These are phyloP conservation scores for Globisporangium nagaii DNA, from an alignment of 352 stramenopile genomes.

Conservation along the genomic window DNA sequence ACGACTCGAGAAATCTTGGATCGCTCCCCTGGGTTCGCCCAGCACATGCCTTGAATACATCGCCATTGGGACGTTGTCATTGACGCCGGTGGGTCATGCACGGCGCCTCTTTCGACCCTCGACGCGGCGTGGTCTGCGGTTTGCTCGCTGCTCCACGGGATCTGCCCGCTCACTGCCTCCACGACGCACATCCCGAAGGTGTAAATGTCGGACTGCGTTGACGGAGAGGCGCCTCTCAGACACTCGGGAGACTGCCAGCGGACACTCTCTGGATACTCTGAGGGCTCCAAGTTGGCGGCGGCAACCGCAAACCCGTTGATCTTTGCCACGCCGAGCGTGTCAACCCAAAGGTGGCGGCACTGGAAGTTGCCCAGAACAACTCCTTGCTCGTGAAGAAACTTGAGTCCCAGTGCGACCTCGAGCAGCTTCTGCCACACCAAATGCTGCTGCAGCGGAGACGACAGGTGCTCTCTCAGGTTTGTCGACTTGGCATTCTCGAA, in stretches of 20 bases:
- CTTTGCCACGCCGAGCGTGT: conserved; percentile 13
- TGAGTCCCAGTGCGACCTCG: conserved; percentile 24
- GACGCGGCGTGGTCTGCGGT: background rate
- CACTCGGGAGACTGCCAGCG: conserved; percentile 26
- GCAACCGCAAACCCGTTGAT: conserved; percentile 27
- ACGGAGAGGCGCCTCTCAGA: conserved; percentile 6
- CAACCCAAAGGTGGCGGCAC: conserved; percentile 47
- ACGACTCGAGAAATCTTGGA: conserved; percentile 3
- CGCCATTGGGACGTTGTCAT: conserved; percentile 2
- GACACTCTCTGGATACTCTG: background rate
- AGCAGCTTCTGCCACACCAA: conserved; percentile 24
- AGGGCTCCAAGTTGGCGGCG: conserved; percentile 1
- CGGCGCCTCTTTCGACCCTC: background rate
- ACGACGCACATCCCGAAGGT: conserved; percentile 50
- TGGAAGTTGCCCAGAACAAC: conserved; percentile 56
- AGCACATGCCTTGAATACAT: conserved; percentile 8
- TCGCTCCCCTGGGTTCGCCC: background rate
- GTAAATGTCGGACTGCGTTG: conserved; percentile 33
- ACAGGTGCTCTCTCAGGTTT: conserved; percentile 21
- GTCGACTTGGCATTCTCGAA: conserved; percentile 19
- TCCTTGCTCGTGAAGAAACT: conserved; percentile 28
- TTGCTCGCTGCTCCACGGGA: background rate
- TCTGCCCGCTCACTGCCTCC: conserved; percentile 15
- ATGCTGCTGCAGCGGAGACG: background rate
- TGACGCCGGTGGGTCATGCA: background rate